Evolutionary conservation across 1,284 basidiomycete species (phyloP), one percentile per base, ranked within the genome.

Genomic region (Gomphus sp.): DNA sequence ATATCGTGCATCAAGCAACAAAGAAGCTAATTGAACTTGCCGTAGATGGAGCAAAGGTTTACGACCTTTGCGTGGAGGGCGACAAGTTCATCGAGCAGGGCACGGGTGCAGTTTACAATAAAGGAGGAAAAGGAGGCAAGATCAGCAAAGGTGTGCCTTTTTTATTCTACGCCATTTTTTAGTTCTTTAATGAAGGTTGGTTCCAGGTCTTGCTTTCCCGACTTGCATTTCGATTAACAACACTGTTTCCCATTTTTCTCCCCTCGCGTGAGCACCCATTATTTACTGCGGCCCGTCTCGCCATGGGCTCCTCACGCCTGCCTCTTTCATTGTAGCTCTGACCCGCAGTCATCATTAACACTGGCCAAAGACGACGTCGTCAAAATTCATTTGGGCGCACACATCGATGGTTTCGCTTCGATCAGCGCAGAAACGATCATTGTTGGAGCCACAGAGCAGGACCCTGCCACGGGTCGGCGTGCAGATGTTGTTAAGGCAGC

Each of bases 401-500:
- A 98, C 71, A 95, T 99, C 72, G 96, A 99, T 72, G 96, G 92
- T 62, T 93, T 88, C 70, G 90, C 93, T 25, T 81, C 91, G 59
- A 83, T 95, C 70, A 83, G 83, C 68, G 96, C 92, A 60, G 96
- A 99, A 76, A 98, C 94, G 47, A 73, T 97, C 67, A 81, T 93
- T 62, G 84, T 98, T 45, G 90, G 91, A 53, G 86, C 89, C 52
- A 83, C 85, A 58, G 74, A 77, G 28, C 74, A 81, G 60, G 78
- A 80, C 62, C 91, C 92, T 16, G 89, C 90, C 34, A 91, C 89
- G 11, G 96, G 93, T 55, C 77, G 86, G 61, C 84, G 85, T 33
- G 96, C 95, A 52, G 94, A 98, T 69, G 93, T 88, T 52, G 75
- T 99, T 73, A 89, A 91, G 73, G 97, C 97, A 18, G 96, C 96